phyloP scores from a whole-genome alignment of 345 rosid species.

The Eucalyptus brandiana region DNA sequence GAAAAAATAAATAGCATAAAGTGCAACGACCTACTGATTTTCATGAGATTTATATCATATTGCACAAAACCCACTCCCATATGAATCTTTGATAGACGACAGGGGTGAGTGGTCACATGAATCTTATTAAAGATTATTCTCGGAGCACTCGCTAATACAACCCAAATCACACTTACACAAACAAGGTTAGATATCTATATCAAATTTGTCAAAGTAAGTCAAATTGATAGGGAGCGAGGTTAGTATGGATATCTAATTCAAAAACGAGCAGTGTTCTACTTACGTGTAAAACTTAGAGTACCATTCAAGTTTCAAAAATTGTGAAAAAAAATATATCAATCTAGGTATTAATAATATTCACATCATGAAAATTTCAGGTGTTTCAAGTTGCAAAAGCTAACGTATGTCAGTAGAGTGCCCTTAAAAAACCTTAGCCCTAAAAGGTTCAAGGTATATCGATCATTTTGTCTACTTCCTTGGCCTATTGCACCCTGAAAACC shows the following conservation, averaged over 20 bases:
- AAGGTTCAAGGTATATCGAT: neutral
- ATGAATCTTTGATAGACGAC: neutral
- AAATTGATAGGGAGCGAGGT: neutral
- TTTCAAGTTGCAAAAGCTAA: neutral
- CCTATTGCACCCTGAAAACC: neutral
- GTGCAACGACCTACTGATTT: rapidly evolving
- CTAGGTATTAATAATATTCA: neutral
- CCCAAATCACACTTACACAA: neutral
- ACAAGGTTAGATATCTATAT: too few relatives aligned
- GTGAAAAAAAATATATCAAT: too few relatives aligned
- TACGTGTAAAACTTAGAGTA: neutral
- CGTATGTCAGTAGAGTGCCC: neutral
- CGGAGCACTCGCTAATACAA: neutral
- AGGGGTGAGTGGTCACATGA: neutral
- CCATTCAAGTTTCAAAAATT: too few relatives aligned
- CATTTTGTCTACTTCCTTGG: neutral
- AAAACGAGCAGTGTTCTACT: too few relatives aligned
- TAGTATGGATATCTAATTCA: too few relatives aligned
- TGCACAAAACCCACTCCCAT: neutral
- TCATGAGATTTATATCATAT: neutral
- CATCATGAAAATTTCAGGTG: neutral
- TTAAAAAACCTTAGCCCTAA: neutral
- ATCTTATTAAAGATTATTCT: neutral
- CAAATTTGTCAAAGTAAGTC: neutral
- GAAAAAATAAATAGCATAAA: too few relatives aligned